These are phyloP conservation scores for Aphanomyces cochlioides DNA, from an alignment of 352 stramenopile species.

Conservation along the genomic window DNA sequence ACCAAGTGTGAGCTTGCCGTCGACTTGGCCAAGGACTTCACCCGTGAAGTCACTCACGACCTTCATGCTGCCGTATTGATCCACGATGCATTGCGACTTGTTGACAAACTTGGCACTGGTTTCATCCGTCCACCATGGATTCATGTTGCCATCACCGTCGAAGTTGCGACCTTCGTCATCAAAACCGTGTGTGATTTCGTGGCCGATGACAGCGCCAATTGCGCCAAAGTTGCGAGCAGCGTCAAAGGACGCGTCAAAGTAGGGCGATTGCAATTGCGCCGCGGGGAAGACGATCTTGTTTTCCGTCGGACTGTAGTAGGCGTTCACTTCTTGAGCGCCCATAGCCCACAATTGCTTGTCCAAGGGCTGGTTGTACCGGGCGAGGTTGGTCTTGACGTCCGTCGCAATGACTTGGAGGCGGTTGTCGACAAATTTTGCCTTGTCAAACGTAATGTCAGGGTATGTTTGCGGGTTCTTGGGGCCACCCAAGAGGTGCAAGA, in stretches of 20 bases:
- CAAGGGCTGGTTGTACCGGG: slow-evolving; percentile 42
- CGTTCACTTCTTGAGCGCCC: slow-evolving; percentile 89
- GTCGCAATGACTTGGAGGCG: slow-evolving; percentile 43
- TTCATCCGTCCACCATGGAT: slow-evolving; percentile 86
- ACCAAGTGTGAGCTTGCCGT: slow-evolving; percentile 86
- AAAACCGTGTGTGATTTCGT: slow-evolving; percentile 93
- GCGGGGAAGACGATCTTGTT: slow-evolving; percentile 92
- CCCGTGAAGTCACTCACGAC: slow-evolving; percentile 41
- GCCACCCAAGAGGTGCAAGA: slow-evolving; percentile 73
- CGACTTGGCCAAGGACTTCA: slow-evolving; percentile 57
- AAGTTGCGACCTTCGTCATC: slow-evolving; percentile 90
- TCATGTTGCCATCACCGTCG: slow-evolving; percentile 78
- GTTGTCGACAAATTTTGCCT: slow-evolving; percentile 59
- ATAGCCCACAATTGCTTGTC: slow-evolving; percentile 83
- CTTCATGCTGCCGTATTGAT: slow-evolving; percentile 58
- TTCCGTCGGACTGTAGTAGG: slow-evolving; percentile 55
- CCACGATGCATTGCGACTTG: too few relatives aligned
- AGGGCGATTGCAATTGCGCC: slow-evolving; percentile 88
- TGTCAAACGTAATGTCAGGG: too few relatives aligned
- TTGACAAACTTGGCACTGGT: slow-evolving; percentile 46
- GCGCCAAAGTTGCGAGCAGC: slow-evolving; percentile 85
- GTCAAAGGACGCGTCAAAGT: slow-evolving; percentile 72
- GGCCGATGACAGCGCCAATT: slow-evolving; percentile 89
- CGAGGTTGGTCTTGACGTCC: slow-evolving; percentile 34
- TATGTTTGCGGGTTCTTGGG: too few relatives aligned